phyloP scores from a whole-genome alignment of 805 yeast genomes.

The Brettanomyces sp. region DNA sequence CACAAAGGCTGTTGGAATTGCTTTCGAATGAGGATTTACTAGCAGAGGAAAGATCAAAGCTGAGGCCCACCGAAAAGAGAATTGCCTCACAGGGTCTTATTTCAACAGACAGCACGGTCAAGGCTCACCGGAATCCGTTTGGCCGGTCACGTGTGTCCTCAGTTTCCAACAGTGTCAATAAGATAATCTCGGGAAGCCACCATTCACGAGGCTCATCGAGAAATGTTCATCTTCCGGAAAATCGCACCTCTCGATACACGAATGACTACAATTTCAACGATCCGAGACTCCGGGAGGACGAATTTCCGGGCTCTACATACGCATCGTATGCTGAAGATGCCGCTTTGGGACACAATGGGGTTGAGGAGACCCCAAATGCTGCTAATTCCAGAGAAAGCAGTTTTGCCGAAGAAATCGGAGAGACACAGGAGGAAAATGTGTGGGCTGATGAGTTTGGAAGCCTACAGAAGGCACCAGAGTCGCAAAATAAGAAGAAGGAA shows the following conservation, averaged over 20 bases:
- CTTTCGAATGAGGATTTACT: conserved; percentile 8
- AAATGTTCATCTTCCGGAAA: not conserved
- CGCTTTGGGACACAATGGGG: too few relatives aligned
- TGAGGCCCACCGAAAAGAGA: conserved; percentile 8
- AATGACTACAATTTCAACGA: conserved; percentile 1
- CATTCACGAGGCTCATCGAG: not conserved
- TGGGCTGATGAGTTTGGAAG: conserved; percentile 19
- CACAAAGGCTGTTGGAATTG: conserved; percentile 8
- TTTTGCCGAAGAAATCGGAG: not conserved
- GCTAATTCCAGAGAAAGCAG: too few relatives aligned
- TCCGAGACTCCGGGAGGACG: too few relatives aligned
- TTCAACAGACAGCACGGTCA: not conserved
- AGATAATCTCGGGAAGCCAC: conserved; percentile 5
- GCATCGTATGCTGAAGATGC: too few relatives aligned
- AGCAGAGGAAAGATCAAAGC: conserved; percentile 10
- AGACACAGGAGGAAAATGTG: conserved; percentile 2
- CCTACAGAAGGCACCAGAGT: conserved; percentile 3
- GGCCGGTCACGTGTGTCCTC: conserved; percentile 13
- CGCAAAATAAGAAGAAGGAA: conserved; percentile 1
- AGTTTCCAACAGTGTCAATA: conserved; percentile 12
- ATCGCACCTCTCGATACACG: not conserved
- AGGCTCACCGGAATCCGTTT: conserved; percentile 12
- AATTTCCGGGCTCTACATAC: too few relatives aligned
- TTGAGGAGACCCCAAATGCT: too few relatives aligned
- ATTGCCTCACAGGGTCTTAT: not conserved